Conservation (phyloP, 2,329 filamentous ascomycete species). For the Stagonosporopsis rhizophila region DNA sequence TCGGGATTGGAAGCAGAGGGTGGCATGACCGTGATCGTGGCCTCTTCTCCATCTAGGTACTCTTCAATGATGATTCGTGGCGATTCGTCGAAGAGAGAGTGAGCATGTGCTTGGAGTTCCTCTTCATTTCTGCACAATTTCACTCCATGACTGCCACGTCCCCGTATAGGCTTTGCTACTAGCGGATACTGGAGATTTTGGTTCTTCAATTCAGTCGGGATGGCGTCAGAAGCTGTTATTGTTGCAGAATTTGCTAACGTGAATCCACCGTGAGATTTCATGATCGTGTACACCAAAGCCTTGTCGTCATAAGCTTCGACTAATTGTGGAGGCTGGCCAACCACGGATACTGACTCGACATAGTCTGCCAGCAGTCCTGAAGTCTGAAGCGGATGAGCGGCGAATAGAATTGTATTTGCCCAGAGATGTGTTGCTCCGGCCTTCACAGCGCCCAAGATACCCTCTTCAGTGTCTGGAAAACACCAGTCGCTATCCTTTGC, state of each 20-base stretch:
- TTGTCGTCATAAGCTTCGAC: slow-evolving; percentile 62
- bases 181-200: slow-evolving; percentile 45
- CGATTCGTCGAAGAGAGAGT: slow-evolving; percentile 47
- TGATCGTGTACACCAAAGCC: slow-evolving; percentile 54
- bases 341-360: slow-evolving; percentile 43
- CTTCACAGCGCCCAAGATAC: not conserved
- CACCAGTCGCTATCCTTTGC: not conserved
- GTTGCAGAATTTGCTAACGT: not conserved
- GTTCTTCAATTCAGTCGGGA: slow-evolving; percentile 29
- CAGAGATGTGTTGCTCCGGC: slow-evolving; percentile 1
- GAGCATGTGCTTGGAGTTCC: slow-evolving; percentile 47
- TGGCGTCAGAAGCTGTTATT: not conserved
- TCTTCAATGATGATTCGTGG: slow-evolving; percentile 57
- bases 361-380: not conserved
- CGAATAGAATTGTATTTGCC: slow-evolving; percentile 1
- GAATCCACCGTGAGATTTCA: slow-evolving; percentile 49
- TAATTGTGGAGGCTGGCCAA: slow-evolving; percentile 57
- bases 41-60: slow-evolving; percentile 58
- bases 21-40: slow-evolving; percentile 61
- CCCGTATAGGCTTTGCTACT: slow-evolving; percentile 58
- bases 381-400: not conserved
- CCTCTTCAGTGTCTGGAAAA: slow-evolving; percentile 5
- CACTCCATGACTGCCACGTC: slow-evolving; percentile 59
- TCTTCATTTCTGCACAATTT: slow-evolving; percentile 51
- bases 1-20: slow-evolving; percentile 39